Evolutionary conservation across 116 monocot species (phyloP), one percentile per base, ranked within the genome.

Genomic region (Papilionanthe hybrid): DNA sequence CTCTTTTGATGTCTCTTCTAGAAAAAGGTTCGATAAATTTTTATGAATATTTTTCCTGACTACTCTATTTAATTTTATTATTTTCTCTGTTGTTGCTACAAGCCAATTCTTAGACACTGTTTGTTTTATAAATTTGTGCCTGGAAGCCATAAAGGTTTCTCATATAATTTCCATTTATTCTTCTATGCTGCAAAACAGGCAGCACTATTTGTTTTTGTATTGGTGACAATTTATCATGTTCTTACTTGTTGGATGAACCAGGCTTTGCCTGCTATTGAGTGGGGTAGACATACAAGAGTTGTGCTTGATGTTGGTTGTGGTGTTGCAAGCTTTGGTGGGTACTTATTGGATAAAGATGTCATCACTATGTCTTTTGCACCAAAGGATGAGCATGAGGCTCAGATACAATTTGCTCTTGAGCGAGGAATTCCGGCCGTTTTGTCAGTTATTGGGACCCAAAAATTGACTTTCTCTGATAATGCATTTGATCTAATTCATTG

Each of bases 351-450:
- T 57, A 94, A 78, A 75, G 82, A 87, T 88, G 97, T 97, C 37
- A 82, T 97, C 30, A 88, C 92, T 19, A 88, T 97, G 92, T 97
- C 97, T 45, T 75, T 97, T 85, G 97, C 97, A 49, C 97, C 97
- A 7, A 97, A 94, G 80, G 97, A 97, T 80, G 94, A 92, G 81
- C 97, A 97, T 85, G 97, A 97, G 80, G 97, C 97, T 74, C 97
- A 97, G 84, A 97, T 97, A 89, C 97, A 97, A 72, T 92, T 93
- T 88, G 96, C 93, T 47, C 89, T 96, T 55, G 93, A 96, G 83
- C 88, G 93, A 23, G 97, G 97, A 79, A 94, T 97, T 75, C 97
- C 97, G 20, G 94, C 97, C 77, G 83, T 94, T 73, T 85, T 97
- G 6, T 85, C 92, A 53, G 92, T 97, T 50, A 94, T 97, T 88